Conservation (phyloP, 305 asterid genomes). For the Petunia hybrid region DNA sequence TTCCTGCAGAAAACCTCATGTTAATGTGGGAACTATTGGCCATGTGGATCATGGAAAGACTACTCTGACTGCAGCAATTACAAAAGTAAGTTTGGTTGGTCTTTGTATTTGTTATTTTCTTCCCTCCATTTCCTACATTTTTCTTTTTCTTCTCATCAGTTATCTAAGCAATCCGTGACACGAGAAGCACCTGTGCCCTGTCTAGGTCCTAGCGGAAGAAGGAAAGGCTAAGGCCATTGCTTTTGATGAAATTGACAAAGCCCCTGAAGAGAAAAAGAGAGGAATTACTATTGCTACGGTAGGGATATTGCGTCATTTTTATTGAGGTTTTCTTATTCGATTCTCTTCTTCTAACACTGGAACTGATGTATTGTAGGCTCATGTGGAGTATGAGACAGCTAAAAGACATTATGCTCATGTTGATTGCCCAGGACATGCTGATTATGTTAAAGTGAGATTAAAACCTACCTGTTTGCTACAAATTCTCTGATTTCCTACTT, state of each 20-base stretch:
- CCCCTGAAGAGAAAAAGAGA: conserved; percentile 98
- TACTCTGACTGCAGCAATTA: conserved; percentile 97
- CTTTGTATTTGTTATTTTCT: conserved; percentile 22
- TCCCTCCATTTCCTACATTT: not conserved
- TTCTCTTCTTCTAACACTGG: conserved; percentile 29
- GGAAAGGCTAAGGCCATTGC: conserved; percentile 96
- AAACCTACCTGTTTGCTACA: not conserved
- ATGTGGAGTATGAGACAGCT: conserved; percentile 89
- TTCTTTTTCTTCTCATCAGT: conserved; percentile 10
- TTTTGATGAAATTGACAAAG: conserved; percentile 97
- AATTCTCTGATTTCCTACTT: conserved; percentile 3
- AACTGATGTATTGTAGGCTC: conserved; percentile 68
- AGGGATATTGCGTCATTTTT: conserved; percentile 21
- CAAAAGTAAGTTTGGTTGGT: conserved; percentile 59
- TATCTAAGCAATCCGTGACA: conserved; percentile 22
- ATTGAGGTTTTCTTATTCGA: not conserved
- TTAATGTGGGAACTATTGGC: conserved; percentile 97
- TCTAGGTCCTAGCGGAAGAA: conserved; percentile 83
- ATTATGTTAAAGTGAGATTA: conserved; percentile 83
- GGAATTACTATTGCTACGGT: conserved; percentile 99
- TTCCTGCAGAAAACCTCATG: conserved; percentile 87
- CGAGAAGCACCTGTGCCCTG: conserved; percentile 8
- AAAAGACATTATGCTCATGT: conserved; percentile 98
- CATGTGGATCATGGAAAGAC: conserved; percentile 99
- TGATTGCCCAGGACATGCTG: conserved; percentile 98